Evolutionary conservation across 345 rosid genomes (phyloP).

Genomic region (Brassica nigra): DNA sequence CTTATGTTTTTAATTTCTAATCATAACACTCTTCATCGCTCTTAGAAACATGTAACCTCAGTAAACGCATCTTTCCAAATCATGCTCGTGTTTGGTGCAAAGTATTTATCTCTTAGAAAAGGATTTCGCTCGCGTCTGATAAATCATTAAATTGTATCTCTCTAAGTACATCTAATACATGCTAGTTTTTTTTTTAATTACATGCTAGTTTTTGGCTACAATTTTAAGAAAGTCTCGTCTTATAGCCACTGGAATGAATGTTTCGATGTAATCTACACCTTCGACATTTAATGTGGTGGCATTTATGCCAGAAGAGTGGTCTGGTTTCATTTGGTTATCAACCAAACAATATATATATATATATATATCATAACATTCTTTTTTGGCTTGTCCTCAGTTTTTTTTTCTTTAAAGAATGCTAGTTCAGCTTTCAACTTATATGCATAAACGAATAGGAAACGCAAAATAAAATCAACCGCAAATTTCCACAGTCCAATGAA

Average conservation of each 20-base stretch:
- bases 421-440: not conserved
- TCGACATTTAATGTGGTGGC: constrained; percentile 1
- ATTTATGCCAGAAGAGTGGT: not conserved
- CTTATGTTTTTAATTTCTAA: not conserved
- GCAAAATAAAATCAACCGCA: constrained; percentile 21
- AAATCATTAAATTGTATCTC: not conserved
- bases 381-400: not conserved
- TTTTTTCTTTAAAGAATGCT: not conserved
- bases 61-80: not conserved
- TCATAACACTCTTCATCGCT: not conserved
- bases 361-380: constrained; percentile 14
- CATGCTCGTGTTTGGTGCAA: constrained; percentile 1
- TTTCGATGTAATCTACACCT: constrained; percentile 19
- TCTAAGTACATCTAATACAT: not conserved
- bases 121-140: not conserved
- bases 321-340: not conserved
- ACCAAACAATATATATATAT: constrained; percentile 6
- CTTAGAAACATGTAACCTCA: not conserved
- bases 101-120: not conserved
- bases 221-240: not conserved
- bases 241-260: not conserved
- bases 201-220: not conserved
- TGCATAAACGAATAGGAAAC: constrained; percentile 5
- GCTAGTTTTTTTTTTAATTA: not conserved
- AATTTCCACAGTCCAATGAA: constrained; percentile 23